A percentile compares a stretch with the other conserved stretches of the same genome.
These are phyloP conservation scores for Xanthoceras sorbifolium DNA, from an alignment of 345 rosid genomes.

Conservation along the genomic window DNA sequence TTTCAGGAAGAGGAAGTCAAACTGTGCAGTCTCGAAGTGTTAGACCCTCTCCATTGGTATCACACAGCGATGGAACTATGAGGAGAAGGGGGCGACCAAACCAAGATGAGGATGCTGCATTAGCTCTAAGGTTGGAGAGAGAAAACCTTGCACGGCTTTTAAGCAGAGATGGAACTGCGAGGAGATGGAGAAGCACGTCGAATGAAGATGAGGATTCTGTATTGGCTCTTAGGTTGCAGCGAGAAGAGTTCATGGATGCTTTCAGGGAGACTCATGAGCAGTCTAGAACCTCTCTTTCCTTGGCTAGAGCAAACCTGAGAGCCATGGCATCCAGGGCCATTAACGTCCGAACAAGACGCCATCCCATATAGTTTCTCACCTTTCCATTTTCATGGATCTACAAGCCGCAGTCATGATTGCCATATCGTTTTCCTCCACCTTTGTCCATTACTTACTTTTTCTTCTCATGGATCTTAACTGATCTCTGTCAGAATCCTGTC, in stretches of 20 bases:
- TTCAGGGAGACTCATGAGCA: slow-evolving; percentile 38
- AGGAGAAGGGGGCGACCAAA: slow-evolving; percentile 32
- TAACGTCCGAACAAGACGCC: slow-evolving; percentile 44
- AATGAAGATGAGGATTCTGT: slow-evolving; percentile 79
- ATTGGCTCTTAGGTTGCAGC: slow-evolving; percentile 78
- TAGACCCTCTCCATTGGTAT: background rate
- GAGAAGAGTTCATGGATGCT: slow-evolving; percentile 77
- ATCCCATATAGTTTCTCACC: slow-evolving; percentile 5
- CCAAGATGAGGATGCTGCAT: slow-evolving; percentile 57
- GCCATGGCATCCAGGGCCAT: slow-evolving; percentile 92
- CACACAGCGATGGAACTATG: slow-evolving; percentile 1
- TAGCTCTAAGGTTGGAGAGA: slow-evolving; percentile 61
- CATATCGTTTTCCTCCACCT: too few relatives aligned
- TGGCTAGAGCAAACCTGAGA: slow-evolving; percentile 83
- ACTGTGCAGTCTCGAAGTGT: slow-evolving; percentile 8
- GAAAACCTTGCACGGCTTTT: slow-evolving; percentile 59
- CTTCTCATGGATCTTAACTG: too few relatives aligned
- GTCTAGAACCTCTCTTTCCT: slow-evolving; percentile 35
- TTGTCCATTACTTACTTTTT: too few relatives aligned
- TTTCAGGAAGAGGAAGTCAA: slow-evolving; percentile 18
- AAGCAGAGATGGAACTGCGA: slow-evolving; percentile 30
- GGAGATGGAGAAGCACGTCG: slow-evolving; percentile 32
- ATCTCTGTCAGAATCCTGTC: too few relatives aligned
- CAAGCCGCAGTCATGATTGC: too few relatives aligned
- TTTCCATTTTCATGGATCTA: background rate